Conservation (phyloP, 2,329 filamentous ascomycete genomes). For the Ceratocystis cubensis region DNA sequence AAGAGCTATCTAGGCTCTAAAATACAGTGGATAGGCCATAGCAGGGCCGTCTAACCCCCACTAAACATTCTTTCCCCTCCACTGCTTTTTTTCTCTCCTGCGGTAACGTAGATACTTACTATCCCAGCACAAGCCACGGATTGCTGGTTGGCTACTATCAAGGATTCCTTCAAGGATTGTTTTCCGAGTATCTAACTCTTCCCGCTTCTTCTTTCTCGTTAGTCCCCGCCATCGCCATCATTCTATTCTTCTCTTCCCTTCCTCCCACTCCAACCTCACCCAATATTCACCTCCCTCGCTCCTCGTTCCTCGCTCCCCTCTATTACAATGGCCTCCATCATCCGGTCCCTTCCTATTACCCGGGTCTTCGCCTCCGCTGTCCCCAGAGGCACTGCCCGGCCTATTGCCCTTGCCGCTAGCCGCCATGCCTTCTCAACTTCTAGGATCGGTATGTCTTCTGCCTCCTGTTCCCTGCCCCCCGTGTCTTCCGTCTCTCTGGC, state of each 20-base stretch:
- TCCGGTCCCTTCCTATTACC: slow-evolving; percentile 40
- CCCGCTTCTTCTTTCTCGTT: slow-evolving; percentile 9
- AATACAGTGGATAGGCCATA: no score
- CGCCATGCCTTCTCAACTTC: slow-evolving; percentile 32
- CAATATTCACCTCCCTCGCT: background rate
- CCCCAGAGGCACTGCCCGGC: slow-evolving; percentile 31
- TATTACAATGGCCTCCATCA: slow-evolving; percentile 47
- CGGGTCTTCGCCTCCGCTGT: slow-evolving; percentile 31
- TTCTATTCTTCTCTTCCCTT: slow-evolving; percentile 10
- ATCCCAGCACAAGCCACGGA: background rate
- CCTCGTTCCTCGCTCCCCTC: slow-evolving; percentile 9
- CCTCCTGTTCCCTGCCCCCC: slow-evolving; percentile 4
- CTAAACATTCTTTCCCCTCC: no score
- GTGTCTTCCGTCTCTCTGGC: slow-evolving; percentile 9
- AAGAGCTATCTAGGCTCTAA: no score
- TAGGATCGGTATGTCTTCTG: slow-evolving; percentile 28
- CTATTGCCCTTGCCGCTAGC: slow-evolving; percentile 33
- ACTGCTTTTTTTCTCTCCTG: background rate
- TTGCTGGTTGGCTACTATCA: background rate
- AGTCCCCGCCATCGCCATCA: background rate
- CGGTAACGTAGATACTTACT: background rate
- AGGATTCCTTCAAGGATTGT: slow-evolving; percentile 9
- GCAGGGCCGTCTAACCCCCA: no score
- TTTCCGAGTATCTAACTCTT: slow-evolving; percentile 15
- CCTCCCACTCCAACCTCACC: background rate